These are phyloP conservation scores for Stygiomarasmius scandens DNA, from an alignment of 1,284 basidiomycete species.

Conservation along the genomic window DNA sequence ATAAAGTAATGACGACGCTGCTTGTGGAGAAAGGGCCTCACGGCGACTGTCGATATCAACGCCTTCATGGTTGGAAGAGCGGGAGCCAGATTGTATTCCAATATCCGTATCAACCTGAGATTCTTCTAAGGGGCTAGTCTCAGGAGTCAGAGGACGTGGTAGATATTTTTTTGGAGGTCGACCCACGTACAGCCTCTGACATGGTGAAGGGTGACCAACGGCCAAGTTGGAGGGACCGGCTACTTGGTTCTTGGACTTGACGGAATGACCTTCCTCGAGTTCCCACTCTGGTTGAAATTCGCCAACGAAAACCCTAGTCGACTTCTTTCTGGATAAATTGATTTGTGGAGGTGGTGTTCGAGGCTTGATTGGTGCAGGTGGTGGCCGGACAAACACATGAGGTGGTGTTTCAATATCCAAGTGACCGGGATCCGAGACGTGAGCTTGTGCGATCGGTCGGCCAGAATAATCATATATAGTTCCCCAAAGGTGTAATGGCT, in stretches of 20 bases:
- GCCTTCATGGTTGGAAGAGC: too few species aligned
- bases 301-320: slow-evolving; percentile 29
- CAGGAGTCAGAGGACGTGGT: neutral
- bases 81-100: too few species aligned
- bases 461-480: slow-evolving; percentile 6
- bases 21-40: neutral
- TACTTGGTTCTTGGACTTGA: slow-evolving; percentile 14
- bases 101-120: neutral
- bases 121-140: neutral
- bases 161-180: neutral
- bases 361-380: neutral
- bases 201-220: too few species aligned
- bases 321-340: neutral
- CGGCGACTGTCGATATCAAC: neutral
- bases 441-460: slow-evolving; percentile 3
- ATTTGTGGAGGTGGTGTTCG: neutral
- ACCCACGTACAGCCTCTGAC: neutral
- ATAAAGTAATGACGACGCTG: neutral
- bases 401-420: neutral
- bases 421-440: neutral
- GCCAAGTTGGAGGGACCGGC: neutral
- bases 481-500: slow-evolving; percentile 1
- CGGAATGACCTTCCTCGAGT: slow-evolving; percentile 17
- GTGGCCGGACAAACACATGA: neutral
- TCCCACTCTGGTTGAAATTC: slow-evolving; percentile 31